phyloP scores from a whole-genome alignment of 257 asterid genomes.

The Marsdenia floribunda region DNA sequence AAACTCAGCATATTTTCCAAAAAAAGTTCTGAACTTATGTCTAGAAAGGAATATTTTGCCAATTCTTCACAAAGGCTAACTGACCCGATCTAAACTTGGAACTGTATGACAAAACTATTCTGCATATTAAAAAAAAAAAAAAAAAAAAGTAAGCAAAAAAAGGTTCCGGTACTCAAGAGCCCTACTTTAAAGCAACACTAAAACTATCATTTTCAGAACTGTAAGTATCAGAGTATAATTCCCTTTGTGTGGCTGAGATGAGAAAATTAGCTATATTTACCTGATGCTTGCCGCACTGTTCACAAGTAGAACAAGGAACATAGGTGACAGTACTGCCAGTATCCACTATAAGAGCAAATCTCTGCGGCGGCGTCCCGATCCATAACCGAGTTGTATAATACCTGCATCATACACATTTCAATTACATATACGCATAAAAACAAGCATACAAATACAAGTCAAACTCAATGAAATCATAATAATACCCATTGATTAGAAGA shows the following conservation, averaged over 20 bases:
- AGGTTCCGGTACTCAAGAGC: neutral
- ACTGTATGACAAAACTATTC: neutral
- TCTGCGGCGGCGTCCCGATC: slow-evolving; percentile 97
- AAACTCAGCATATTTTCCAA: neutral
- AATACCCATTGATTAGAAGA: slow-evolving; percentile 73
- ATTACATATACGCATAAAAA: neutral
- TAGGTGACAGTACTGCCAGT: slow-evolving; percentile 97
- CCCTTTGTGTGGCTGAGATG: neutral
- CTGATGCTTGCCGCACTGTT: slow-evolving; percentile 94
- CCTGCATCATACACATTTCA: slow-evolving; percentile 33
- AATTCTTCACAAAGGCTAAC: neutral
- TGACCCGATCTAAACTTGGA: neutral
- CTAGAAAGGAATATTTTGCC: neutral
- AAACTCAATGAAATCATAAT: slow-evolving; percentile 5
- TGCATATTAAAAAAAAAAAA: neutral
- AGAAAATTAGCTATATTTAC: slow-evolving; percentile 20
- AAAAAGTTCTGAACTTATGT: neutral
- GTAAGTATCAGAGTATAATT: neutral
- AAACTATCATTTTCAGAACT: neutral
- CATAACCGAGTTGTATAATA: slow-evolving; percentile 86
- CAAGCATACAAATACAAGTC: neutral
- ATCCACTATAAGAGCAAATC: slow-evolving; percentile 88
- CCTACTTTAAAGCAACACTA: neutral
- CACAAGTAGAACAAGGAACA: slow-evolving; percentile 87
- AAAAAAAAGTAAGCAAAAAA: neutral